Base-by-base conservation (phyloP, 352 stramenopile species). In the Blastocystis hominis region DNA sequence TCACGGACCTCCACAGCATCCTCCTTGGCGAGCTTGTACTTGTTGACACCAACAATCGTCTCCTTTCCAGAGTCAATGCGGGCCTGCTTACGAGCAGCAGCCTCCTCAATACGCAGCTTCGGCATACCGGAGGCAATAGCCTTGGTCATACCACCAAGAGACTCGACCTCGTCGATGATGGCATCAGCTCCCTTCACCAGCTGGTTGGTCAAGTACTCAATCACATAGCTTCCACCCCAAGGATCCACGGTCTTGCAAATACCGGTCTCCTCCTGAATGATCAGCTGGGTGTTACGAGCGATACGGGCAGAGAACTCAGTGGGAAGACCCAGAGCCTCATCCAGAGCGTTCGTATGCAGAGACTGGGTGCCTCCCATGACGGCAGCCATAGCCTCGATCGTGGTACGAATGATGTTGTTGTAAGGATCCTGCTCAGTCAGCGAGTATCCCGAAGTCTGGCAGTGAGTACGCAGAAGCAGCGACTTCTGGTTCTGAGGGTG, bases 401-500 rank as follows among this genome's bases (percentile, higher is more conserved):
- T 97, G 30, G 96, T 98, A 77, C 96, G 93, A 88, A 98, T 95
- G 63, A 98, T 93, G 88, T 98, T 98, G 89, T 98, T 98, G 90
- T 97, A 96, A 77, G 95, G 95, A 88, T 98, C 95, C 88, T 97
- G 94, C 88, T 98, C 95, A 2, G 95, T 98, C 36, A 98, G 90
- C 77, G 94, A 97, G 89, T 98, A 98, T 36, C 95, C 95, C 54
- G 93, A 97, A 6, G 95, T 98, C 91, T 98, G 95, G 88, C 95
- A 98, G 90, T 98, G 95, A 42, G 95, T 98, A 72, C 95, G 92
- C 61, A 98, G 90, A 46, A 98, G 90, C 72, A 97, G 89, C 89
- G 91, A 95, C 90, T 97, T 97, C 1, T 90, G 90, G 89, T 97
- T 97, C 90, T 97, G 97, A n/a, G 95, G 91, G 38, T 94, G 78